A percentile compares a stretch with the other conserved stretches of the same genome.
Evolutionary conservation across 2,329 filamentous ascomycete genomes (phyloP).

Genomic region (Gaeumannomyces sp.): DNA sequence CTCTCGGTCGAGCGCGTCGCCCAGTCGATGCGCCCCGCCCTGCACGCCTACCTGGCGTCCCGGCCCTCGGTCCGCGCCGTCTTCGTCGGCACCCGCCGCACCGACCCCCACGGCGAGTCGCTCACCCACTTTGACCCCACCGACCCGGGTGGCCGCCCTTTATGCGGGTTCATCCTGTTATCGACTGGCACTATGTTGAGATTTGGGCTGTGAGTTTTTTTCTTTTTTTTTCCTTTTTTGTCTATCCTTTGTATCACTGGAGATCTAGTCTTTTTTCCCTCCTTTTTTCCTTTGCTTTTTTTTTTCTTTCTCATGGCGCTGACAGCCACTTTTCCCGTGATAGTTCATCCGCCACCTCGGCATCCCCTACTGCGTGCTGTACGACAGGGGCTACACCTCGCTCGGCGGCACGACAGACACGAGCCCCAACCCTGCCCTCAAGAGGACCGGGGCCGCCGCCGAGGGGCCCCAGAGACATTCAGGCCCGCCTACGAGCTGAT

Average conservation of each 20-base stretch:
- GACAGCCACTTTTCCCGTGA: neutral
- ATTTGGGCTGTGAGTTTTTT: conserved; percentile 77
- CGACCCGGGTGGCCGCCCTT: conserved; percentile 86
- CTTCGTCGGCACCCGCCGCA: conserved; percentile 81
- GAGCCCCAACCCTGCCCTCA: conserved; percentile 75
- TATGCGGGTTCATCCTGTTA: conserved; percentile 89
- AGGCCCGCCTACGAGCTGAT: conserved; percentile 70
- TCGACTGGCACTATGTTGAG: conserved; percentile 95
- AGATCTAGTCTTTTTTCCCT: no score
- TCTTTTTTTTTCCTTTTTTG: neutral
- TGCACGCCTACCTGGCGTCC: conserved; percentile 68
- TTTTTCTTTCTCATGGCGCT: neutral
- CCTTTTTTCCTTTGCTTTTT: neutral
- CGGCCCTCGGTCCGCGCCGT: conserved; percentile 64
- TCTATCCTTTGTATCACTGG: no score
- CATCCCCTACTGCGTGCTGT: conserved; percentile 79
- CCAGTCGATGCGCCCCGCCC: conserved; percentile 73
- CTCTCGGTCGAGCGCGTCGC: conserved; percentile 70
- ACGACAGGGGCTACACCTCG: conserved; percentile 85
- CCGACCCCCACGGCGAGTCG: conserved; percentile 80
- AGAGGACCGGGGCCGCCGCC: conserved; percentile 25
- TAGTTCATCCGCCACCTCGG: conserved; percentile 74
- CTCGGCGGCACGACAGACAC: conserved; percentile 89
- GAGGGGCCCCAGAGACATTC: conserved; percentile 36
- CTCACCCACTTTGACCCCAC: conserved; percentile 81